phyloP scores from a whole-genome alignment of 1,284 basidiomycete species.

The Fomitopsis palustris region DNA sequence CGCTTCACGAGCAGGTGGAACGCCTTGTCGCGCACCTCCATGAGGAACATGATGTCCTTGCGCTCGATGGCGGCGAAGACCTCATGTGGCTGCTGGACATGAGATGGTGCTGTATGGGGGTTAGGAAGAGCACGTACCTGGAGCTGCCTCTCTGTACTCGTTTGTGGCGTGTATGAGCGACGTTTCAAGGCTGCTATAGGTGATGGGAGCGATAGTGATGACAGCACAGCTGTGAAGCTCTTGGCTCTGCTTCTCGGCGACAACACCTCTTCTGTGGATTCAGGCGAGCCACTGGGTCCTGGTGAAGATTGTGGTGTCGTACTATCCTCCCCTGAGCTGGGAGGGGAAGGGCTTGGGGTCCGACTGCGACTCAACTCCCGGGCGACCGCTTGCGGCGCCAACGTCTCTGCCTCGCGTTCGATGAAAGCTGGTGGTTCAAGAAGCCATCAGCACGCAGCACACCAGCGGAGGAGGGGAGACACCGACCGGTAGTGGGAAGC shows the following conservation, averaged over 20 bases:
- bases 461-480: slow-evolving; percentile 1
- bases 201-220: slow-evolving; percentile 21
- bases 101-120: neutral
- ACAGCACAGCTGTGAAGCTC: slow-evolving; percentile 21
- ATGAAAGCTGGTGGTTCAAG: slow-evolving; percentile 53
- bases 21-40: slow-evolving; percentile 75
- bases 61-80: slow-evolving; percentile 70
- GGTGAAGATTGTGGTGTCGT: neutral
- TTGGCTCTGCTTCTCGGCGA: slow-evolving; percentile 12
- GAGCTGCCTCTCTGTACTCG: slow-evolving; percentile 51
- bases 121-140: slow-evolving; percentile 46
- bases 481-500: slow-evolving; percentile 62
- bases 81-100: slow-evolving; percentile 59
- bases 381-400: slow-evolving; percentile 51
- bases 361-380: slow-evolving; percentile 23
- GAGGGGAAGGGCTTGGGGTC: slow-evolving; percentile 23
- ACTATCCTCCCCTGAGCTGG: slow-evolving; percentile 7
- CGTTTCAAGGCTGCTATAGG: slow-evolving; percentile 6
- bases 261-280: slow-evolving; percentile 5
- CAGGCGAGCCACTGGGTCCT: neutral
- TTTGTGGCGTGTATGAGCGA: slow-evolving; percentile 5
- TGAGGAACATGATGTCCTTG: slow-evolving; percentile 71
- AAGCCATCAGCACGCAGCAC: slow-evolving; percentile 9
- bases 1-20: slow-evolving; percentile 76
- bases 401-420: slow-evolving; percentile 58